These are phyloP conservation scores for Capillidium heterosporum DNA, from an alignment of 371 early-diverging fungal species.

Conservation along the genomic window DNA sequence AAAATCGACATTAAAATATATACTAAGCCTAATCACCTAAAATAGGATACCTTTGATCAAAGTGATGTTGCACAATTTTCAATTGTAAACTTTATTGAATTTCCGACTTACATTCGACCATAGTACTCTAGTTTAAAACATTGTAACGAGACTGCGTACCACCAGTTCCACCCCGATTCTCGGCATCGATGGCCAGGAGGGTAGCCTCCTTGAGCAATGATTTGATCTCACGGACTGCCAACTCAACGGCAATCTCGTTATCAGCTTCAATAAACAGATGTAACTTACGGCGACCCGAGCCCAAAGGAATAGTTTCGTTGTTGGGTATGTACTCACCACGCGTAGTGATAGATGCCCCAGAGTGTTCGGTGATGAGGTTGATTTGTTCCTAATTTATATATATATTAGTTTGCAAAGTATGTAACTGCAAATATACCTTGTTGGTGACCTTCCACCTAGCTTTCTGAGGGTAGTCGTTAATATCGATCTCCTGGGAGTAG, in stretches of 20 bases:
- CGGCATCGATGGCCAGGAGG: conserved; percentile 45
- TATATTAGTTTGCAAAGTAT: conserved; percentile 1
- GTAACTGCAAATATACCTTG: conserved; percentile 29
- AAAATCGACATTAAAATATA: too few relatives aligned
- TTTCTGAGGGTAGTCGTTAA: conserved; percentile 93
- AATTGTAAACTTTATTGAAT: too few relatives aligned
- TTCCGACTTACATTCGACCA: too few relatives aligned
- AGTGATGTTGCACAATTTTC: too few relatives aligned
- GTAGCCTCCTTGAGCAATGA: conserved; percentile 77
- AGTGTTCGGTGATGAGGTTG: conserved; percentile 68
- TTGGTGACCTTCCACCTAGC: conserved; percentile 94
- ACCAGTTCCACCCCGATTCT: conserved; percentile 19
- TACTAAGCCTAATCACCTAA: too few relatives aligned
- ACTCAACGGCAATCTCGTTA: conserved; percentile 68
- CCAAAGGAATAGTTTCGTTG: conserved; percentile 52
- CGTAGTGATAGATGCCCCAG: conserved; percentile 88
- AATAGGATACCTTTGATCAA: too few relatives aligned
- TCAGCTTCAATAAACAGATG: conserved; percentile 91
- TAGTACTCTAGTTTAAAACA: too few relatives aligned
- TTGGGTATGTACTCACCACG: conserved; percentile 75
- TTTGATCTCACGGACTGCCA: conserved; percentile 84
- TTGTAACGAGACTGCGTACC: too few relatives aligned
- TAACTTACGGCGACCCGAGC: conserved; percentile 66
- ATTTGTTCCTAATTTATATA: conserved; percentile 70
- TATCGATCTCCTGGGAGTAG: conserved; percentile 75